Evolutionary conservation across 495 filamentous ascomycete species (phyloP).

Genomic region (Annulohypoxylon maeteangense): DNA sequence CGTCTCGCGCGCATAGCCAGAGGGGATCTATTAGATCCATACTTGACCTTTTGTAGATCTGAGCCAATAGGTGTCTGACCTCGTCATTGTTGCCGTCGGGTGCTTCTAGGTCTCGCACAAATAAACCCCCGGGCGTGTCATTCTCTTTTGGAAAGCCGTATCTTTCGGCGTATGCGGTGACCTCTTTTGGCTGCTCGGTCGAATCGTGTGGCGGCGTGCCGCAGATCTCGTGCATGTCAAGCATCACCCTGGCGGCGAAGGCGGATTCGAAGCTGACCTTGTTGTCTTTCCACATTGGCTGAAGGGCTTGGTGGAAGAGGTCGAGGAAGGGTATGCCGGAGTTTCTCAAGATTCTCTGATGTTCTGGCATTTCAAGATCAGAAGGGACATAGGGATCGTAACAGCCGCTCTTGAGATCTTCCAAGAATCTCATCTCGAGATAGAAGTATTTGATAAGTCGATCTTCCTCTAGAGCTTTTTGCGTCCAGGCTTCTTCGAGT

Average conservation of each 20-base stretch:
- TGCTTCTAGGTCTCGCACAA: not conserved
- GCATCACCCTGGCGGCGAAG: not conserved
- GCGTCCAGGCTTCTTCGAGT: not conserved
- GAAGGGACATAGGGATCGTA: not conserved
- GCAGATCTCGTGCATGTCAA: not conserved
- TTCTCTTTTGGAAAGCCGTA: not conserved
- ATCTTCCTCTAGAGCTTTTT: not conserved
- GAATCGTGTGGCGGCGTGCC: not conserved
- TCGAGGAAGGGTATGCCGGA: not conserved
- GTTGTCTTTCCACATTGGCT: not conserved
- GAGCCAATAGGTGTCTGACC: not conserved
- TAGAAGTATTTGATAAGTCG: not conserved
- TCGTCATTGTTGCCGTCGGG: not conserved
- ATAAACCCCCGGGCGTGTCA: not conserved
- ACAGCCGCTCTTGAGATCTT: not conserved
- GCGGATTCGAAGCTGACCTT: not conserved
- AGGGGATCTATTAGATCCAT: too few relatives aligned
- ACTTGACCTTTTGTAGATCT: too few relatives aligned
- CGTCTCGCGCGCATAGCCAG: too few relatives aligned
- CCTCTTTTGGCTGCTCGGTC: not conserved
- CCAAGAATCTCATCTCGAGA: not conserved
- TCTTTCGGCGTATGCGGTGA: not conserved
- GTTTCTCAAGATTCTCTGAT: too few relatives aligned
- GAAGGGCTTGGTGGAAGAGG: not conserved
- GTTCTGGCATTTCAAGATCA: not conserved